Evolutionary conservation across 148 eudicot species (phyloP).

Genomic region (Dysphania ambrosioides): DNA sequence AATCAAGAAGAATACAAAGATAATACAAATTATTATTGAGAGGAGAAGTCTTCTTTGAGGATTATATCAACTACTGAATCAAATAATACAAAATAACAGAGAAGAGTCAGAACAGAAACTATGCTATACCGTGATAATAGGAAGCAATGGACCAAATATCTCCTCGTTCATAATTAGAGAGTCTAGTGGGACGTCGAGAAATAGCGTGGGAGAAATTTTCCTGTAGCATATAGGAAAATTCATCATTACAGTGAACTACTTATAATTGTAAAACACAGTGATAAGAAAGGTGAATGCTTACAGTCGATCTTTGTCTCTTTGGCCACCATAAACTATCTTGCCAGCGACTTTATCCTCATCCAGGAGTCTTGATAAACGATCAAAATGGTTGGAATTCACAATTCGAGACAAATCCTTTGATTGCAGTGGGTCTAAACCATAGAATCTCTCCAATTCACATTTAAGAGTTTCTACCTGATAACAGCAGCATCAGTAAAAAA

Average conservation of each 20-base stretch:
- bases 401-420: slow-evolving; percentile 49
- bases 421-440: slow-evolving; percentile 44
- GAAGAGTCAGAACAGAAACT: background rate
- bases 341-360: slow-evolving; percentile 41
- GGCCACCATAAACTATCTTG: slow-evolving; percentile 56
- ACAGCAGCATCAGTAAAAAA: background rate
- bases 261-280: background rate
- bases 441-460: slow-evolving; percentile 37
- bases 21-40: background rate
- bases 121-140: slow-evolving; percentile 51
- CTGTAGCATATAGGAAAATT: slow-evolving; percentile 28
- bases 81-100: background rate
- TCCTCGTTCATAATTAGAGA: slow-evolving; percentile 58
- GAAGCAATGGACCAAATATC: slow-evolving; percentile 70
- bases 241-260: background rate
- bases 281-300: slow-evolving; percentile 28
- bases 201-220: slow-evolving; percentile 55
- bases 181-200: slow-evolving; percentile 51
- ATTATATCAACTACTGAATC: background rate
- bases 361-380: slow-evolving; percentile 40
- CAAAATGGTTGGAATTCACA: slow-evolving; percentile 49
- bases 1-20: background rate
- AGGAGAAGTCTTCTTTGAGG: background rate
- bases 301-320: slow-evolving; percentile 40
- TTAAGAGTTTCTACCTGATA: slow-evolving; percentile 48